phyloP scores from a whole-genome alignment of 2,329 filamentous ascomycete genomes.

The Conoideocrella luteorostrata region DNA sequence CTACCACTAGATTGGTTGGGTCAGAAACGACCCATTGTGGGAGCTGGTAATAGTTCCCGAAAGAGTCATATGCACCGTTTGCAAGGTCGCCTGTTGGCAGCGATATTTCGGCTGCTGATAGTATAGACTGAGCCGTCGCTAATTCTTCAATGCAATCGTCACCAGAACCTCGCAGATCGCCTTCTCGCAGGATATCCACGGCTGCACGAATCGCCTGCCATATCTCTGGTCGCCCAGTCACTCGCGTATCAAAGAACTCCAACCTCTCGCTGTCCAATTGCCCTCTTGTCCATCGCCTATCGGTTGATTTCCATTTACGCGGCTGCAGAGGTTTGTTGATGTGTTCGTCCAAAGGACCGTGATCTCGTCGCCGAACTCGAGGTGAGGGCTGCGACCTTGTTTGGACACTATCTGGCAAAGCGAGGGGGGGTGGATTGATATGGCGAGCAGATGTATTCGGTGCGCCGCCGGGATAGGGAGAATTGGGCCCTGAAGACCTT shows the following conservation, averaged over 20 bases:
- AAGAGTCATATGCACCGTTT: conserved; percentile 65
- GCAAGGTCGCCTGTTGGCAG: conserved; percentile 66
- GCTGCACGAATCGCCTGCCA: conserved; percentile 71
- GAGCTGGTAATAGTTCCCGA: conserved; percentile 63
- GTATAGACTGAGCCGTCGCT: conserved; percentile 69
- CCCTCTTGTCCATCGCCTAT: conserved; percentile 61
- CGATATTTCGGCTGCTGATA: conserved; percentile 72
- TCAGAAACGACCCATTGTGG: conserved; percentile 64
- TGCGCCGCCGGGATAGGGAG: conserved; percentile 45
- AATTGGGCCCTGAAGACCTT: conserved; percentile 43
- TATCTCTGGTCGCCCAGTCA: conserved; percentile 68
- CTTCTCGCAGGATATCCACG: conserved; percentile 60
- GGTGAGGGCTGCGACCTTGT: conserved; percentile 14
- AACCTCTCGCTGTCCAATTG: conserved; percentile 64
- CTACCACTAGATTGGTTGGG: conserved; percentile 48
- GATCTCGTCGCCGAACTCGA: conserved; percentile 28
- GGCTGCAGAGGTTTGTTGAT: conserved; percentile 63
- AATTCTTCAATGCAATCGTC: conserved; percentile 35
- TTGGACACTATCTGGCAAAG: conserved; percentile 23
- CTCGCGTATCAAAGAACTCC: conserved; percentile 87
- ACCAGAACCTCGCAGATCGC: conserved; percentile 37
- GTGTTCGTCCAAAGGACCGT: conserved; percentile 50
- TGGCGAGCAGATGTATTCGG: conserved; percentile 46
- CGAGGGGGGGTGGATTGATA: conserved; percentile 39
- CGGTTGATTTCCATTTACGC: conserved; percentile 59